phyloP scores from a whole-genome alignment of 2,329 filamentous ascomycete genomes.

The Fusarium sp. region DNA sequence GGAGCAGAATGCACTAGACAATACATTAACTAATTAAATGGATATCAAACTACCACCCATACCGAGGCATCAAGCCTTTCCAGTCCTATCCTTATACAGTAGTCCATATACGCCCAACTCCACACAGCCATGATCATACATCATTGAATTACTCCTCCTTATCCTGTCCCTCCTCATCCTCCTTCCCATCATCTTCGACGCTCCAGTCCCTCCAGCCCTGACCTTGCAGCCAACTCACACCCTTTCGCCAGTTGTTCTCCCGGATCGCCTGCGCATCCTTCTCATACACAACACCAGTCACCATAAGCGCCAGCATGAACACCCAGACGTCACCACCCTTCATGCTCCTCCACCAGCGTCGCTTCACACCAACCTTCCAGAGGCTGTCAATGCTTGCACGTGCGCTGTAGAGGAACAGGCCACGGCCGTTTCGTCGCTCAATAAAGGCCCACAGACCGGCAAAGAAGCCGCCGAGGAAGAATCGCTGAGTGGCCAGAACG shows the following conservation, averaged over 20 bases:
- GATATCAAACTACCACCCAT: constrained; percentile 26
- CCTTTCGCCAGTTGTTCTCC: constrained; percentile 73
- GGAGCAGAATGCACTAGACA: constrained; percentile 12
- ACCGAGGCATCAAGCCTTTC: constrained; percentile 17
- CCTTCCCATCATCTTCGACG: constrained; percentile 59
- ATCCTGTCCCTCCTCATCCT: constrained; percentile 49
- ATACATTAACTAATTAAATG: constrained; percentile 28
- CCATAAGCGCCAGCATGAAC: constrained; percentile 78
- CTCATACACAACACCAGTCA: constrained; percentile 81
- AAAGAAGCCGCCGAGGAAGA: constrained; percentile 87
- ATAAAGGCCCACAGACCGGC: constrained; percentile 87
- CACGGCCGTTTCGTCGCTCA: constrained; percentile 68
- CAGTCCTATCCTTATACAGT: constrained; percentile 8
- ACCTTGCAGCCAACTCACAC: constrained; percentile 74
- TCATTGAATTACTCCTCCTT: constrained; percentile 41
- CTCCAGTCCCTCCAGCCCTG: constrained; percentile 77
- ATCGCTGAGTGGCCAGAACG: constrained; percentile 80
- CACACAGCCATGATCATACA: constrained; percentile 24
- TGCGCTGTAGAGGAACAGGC: constrained; percentile 79
- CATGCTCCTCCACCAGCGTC: constrained; percentile 84
- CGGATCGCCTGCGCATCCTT: constrained; percentile 71
- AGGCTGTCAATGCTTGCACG: constrained; percentile 80
- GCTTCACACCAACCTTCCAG: constrained; percentile 95
- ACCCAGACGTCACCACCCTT: constrained; percentile 84
- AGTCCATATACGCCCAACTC: background rate